A percentile compares a stretch with the other conserved stretches of the same genome.
These are phyloP conservation scores for Spiraea crenata DNA, from an alignment of 331 rosid genomes.

Conservation along the genomic window DNA sequence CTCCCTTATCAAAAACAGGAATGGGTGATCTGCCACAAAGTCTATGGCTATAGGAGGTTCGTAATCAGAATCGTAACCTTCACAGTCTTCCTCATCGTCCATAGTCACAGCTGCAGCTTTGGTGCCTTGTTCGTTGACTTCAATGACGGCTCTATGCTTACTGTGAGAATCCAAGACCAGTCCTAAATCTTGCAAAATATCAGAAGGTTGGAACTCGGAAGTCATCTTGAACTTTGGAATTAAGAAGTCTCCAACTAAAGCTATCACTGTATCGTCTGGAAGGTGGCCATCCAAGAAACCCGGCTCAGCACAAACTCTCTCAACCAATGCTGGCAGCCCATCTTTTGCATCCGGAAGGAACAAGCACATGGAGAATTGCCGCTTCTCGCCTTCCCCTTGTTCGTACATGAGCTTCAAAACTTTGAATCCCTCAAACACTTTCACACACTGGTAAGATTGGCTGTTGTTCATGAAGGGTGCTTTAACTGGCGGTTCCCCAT, in stretches of 20 bases:
- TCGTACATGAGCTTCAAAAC: slow-evolving; percentile 63
- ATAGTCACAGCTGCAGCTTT: not conserved
- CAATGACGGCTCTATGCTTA: slow-evolving; percentile 40
- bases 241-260: slow-evolving; percentile 56
- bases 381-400: slow-evolving; percentile 22
- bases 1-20: slow-evolving; percentile 22
- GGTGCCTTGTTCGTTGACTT: slow-evolving; percentile 17
- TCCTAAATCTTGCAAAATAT: too few relatives aligned
- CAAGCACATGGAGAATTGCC: not conserved
- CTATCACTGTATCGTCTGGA: slow-evolving; percentile 30
- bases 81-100: too few relatives aligned
- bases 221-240: slow-evolving; percentile 66
- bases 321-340: slow-evolving; percentile 60
- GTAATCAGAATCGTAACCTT: too few relatives aligned
- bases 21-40: slow-evolving; percentile 27
- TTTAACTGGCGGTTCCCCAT: slow-evolving; percentile 40
- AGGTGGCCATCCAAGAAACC: slow-evolving; percentile 49
- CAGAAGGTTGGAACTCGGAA: slow-evolving; percentile 25
- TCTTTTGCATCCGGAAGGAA: slow-evolving; percentile 66
- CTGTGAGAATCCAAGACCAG: too few relatives aligned
- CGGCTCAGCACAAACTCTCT: slow-evolving; percentile 14
- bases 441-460: slow-evolving; percentile 38
- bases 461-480: slow-evolving; percentile 69
- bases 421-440: slow-evolving; percentile 56
- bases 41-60: not conserved